Base-by-base conservation (phyloP, 75 land plant genomes). In the Pinus taeda region DNA sequence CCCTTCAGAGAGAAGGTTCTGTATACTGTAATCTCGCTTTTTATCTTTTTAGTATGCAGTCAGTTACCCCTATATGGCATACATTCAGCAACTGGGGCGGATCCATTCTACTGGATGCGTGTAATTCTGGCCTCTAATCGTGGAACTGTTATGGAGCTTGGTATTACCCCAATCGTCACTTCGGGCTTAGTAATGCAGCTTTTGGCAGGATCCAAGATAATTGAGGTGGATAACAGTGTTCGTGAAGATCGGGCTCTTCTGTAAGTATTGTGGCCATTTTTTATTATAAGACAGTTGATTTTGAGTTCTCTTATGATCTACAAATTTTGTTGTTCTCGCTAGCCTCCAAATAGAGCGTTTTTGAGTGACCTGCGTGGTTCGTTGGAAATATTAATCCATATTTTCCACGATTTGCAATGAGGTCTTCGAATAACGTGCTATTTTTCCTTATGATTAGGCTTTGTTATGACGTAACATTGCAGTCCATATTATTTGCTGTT, bases 41-140 rank as follows among this genome's bases (percentile, higher is more conserved):
- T 87, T 79, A 89, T 91, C 65, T 91, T 91, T 74, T 79, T 91
- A 75, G 92, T 91, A 7, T 91, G 93, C 80, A 91, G 91, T 79
- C 93, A 91, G 86, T 91, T 91, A 15, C 93, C 93, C 26, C 77
- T 91, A 64, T 91, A 91, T 87, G 93, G 93, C 36, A 91, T 91
- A 61, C 93, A 91, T 82, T 89, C 91, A 17, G 83, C 93, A 4
- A 91, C 89, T 0, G 91, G 93, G 5, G 92, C 93, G 29, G 93
- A 91, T 87, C 91, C 93, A 57, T 91, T 91, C 75, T 91, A 89
- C 60, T 91, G 91, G 93, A 91, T 91, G 93, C 93, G 91, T 79
- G 93, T 89, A 21, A 91, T 91, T 69, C 85, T 91, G 56, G 93
- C 93, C 18, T 91, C 93, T 4, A 91, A 79, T 67, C 83, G 91